Conservation (phyloP, 2,329 filamentous ascomycete genomes). For the Colletotrichum agaves region DNA sequence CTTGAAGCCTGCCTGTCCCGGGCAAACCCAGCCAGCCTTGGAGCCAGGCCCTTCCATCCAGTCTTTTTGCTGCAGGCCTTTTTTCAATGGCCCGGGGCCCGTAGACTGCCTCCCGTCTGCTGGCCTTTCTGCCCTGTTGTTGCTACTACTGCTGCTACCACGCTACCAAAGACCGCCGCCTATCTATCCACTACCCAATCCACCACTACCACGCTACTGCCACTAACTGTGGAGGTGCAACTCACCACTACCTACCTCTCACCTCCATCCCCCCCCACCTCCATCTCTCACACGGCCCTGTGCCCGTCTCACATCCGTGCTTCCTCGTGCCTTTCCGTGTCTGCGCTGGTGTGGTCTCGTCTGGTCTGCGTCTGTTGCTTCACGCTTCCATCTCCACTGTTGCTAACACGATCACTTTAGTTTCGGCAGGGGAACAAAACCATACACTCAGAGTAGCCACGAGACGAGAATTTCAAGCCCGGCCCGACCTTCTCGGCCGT, state of each 20-base stretch:
- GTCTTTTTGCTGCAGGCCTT: constrained; percentile 24
- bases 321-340: constrained; percentile 15
- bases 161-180: too few species aligned
- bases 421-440: constrained; percentile 37
- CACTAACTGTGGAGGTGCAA: too few species aligned
- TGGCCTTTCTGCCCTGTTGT: too few species aligned
- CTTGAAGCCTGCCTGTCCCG: constrained; percentile 23
- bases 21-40: constrained; percentile 1
- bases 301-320: constrained; percentile 20
- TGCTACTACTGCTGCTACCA: too few species aligned
- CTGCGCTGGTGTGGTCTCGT: neutral
- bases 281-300: neutral
- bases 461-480: constrained; percentile 31
- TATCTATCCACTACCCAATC: too few species aligned
- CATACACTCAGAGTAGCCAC: constrained; percentile 24
- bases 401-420: constrained; percentile 34
- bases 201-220: too few species aligned
- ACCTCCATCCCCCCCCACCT: neutral
- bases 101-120: neutral
- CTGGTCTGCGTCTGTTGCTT: neutral
- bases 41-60: constrained; percentile 11
- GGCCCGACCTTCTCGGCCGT: constrained; percentile 31
- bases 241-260: neutral
- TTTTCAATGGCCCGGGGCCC: constrained; percentile 11
- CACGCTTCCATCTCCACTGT: constrained; percentile 26